Base-by-base conservation (phyloP, 257 asterid genomes). In the Cruciata laevipes region DNA sequence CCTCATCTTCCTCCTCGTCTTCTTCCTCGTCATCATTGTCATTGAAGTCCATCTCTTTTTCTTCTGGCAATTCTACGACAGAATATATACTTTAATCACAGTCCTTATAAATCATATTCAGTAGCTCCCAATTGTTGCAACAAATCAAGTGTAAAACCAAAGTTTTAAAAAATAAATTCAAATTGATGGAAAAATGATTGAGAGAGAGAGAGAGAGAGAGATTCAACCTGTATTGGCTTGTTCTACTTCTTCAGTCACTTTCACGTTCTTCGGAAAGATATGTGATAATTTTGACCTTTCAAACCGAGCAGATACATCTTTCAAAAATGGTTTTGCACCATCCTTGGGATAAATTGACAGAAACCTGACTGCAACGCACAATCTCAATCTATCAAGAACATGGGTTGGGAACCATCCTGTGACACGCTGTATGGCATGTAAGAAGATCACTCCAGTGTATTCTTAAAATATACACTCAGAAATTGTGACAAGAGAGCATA, bases 351-450 rank as follows among this genome's bases (percentile, higher is more conserved):
- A 93, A 30, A 81, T 78, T 25, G 97, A 83, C 77, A 93, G 75
- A 78, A 90, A 93, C 80, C 95, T 86, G 83, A 86, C 83, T 71
- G 95, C 86, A 74, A 90, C 91, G 38, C 90, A 77, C 37, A 78
- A 69, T 61, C 99, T 83, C 81, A 93, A 75, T 76, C 82, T 75
- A 71, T 88, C 85, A 44, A 88, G 74, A 68, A 76, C 70, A 40
- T 76, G 81, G 21, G 85, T 62, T 59, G 96, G 71, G 81, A 90
- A 88, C 99, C 99, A 90, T 67, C 99, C 99, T 40, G 90, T 84
- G 74, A 75, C 78, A 72, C 78, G 79, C 91, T 88, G 86, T 71
- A 77, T 71, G 16, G n/a, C 23, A 16, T 12, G 17, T 23, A 16
- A 23, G 57, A 12, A 40, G 37, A 47, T 5, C 21, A 63, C 55